These are phyloP conservation scores for Solanum bulbocastanum DNA, from an alignment of 257 asterid species.

Conservation along the genomic window DNA sequence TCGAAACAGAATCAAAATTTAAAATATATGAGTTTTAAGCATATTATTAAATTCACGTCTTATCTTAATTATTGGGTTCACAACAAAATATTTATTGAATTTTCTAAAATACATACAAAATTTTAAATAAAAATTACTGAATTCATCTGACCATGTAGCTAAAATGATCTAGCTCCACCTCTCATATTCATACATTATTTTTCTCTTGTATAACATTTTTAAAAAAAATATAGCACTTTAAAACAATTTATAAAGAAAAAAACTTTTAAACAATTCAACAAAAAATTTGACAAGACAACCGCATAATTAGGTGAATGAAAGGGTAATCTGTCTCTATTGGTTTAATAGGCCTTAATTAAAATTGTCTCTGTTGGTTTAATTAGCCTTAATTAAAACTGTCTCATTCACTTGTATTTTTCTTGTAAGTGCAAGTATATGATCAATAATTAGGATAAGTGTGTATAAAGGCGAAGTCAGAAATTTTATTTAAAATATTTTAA, in stretches of 20 bases:
- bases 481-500: too few relatives aligned
- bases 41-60: background rate
- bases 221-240: background rate
- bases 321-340: background rate
- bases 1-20: background rate
- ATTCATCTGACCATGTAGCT: rapidly evolving
- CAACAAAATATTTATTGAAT: background rate
- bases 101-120: background rate
- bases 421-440: background rate
- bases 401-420: background rate
- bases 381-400: background rate
- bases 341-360: background rate
- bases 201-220: background rate
- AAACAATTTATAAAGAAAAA: background rate
- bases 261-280: background rate
- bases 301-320: background rate
- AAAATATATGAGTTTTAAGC: background rate
- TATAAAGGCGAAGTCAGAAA: too few relatives aligned
- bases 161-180: background rate
- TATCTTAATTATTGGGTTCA: background rate
- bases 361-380: background rate
- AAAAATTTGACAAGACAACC: background rate
- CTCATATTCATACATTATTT: background rate
- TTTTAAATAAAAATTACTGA: background rate
- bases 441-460: background rate